phyloP scores from a whole-genome alignment of 805 yeast genomes.

The Jamesozyma hellenica region DNA sequence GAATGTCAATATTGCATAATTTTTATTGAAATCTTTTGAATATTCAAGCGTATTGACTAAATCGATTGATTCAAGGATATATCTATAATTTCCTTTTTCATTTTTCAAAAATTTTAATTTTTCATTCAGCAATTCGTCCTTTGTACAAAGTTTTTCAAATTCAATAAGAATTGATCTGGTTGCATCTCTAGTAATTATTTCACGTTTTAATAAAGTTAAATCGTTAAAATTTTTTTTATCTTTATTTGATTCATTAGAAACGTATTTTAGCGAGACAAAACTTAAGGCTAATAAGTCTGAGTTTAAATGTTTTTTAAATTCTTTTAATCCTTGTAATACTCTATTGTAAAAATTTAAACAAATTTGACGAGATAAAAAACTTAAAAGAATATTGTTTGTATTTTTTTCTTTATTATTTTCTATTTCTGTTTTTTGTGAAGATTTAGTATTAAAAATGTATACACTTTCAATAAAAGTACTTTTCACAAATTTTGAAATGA shows the following conservation, averaged over 20 bases:
- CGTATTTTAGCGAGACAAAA: constrained; percentile 29
- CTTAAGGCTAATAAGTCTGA: constrained; percentile 32
- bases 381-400: constrained; percentile 27
- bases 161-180: constrained; percentile 22
- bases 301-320: constrained; percentile 29
- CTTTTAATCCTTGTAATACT: constrained; percentile 29
- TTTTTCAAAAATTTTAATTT: constrained; percentile 9
- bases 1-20: constrained; percentile 20
- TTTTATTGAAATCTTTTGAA: constrained; percentile 12
- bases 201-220: constrained; percentile 17
- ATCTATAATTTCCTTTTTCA: constrained; percentile 14
- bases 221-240: constrained; percentile 25
- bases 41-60: constrained; percentile 10
- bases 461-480: constrained; percentile 57
- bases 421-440: constrained; percentile 10
- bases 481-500: constrained; percentile 36
- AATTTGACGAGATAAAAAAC: constrained; percentile 27
- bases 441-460: constrained; percentile 23
- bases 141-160: constrained; percentile 5
- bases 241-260: constrained; percentile 2
- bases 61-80: constrained; percentile 21
- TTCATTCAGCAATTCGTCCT: constrained; percentile 9
- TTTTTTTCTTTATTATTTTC: constrained; percentile 32
- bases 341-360: constrained; percentile 32
- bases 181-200: constrained; percentile 19